phyloP scores from a whole-genome alignment of 2,329 filamentous ascomycete species.

The Oidium heveae region DNA sequence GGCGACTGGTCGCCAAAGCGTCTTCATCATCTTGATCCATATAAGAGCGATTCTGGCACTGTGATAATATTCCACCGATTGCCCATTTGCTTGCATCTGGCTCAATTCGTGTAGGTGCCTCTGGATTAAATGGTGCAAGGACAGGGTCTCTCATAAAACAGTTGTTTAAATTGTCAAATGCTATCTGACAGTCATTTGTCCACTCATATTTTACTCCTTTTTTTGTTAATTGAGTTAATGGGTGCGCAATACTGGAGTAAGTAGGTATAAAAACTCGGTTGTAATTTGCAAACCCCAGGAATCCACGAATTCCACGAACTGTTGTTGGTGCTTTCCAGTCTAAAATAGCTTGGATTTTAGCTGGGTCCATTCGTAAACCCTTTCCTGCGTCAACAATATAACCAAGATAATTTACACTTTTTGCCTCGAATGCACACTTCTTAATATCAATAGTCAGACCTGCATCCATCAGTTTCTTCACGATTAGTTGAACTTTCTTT shows the following conservation, averaged over 20 bases:
- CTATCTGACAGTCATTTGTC: not conserved
- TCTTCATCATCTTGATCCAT: not conserved
- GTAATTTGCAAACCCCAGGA: no score
- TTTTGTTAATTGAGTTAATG: not conserved
- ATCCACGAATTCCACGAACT: no score
- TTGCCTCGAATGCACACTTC: no score
- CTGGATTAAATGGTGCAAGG: not conserved
- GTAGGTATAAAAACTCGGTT: constrained; percentile 2
- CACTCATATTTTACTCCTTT: not conserved
- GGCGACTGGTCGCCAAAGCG: not conserved
- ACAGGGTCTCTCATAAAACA: not conserved
- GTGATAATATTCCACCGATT: constrained; percentile 1
- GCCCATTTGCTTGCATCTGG: constrained; percentile 1
- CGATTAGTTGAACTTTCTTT: constrained; percentile 1
- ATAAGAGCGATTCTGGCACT: no score
- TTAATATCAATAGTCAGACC: constrained; percentile 1
- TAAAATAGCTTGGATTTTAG: no score
- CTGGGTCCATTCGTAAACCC: constrained; percentile 2
- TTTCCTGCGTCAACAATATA: not conserved
- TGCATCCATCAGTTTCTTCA: not conserved
- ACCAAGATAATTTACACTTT: constrained; percentile 1
- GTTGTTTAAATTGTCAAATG: not conserved
- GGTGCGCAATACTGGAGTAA: not conserved
- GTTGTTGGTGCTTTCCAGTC: no score
- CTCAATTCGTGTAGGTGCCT: not conserved